Evolutionary conservation across 176 grass and related monocot species (phyloP), one percentile per base, ranked within the genome.

Genomic region (Triticum dicoccoides): DNA sequence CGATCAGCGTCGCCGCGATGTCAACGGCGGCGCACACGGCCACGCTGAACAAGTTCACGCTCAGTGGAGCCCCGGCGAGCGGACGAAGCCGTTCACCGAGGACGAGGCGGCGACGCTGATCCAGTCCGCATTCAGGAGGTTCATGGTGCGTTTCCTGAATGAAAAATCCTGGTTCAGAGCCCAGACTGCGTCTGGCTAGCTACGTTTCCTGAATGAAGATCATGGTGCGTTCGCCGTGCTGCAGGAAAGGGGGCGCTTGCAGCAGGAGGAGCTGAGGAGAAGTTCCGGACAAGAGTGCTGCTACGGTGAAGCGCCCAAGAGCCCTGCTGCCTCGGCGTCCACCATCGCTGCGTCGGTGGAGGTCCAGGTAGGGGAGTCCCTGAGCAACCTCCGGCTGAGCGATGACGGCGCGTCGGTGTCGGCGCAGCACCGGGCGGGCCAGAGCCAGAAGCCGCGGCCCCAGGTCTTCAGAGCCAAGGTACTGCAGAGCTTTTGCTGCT

Each of bases 401-500:
- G 88, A 96, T 15, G 89, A 90, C 14, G 95, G 86, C 69, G 33
- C 78, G 41, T 77, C 90, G 47, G 90, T 76, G 61, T 86, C 89
- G 59, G 91, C 70, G 72, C 93, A 89, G 80, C 82, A 91, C 77
- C 83, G 79, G 58, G 37, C 78, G 2, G 85, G 88, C 74, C 88
- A 89, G 15, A 93, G 70, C 74, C 88, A 89, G 20, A 93, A 79
- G 81, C 33, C 82, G 63, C 86, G 86, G 70, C 34, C 87, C 6
- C 84, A 88, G 24, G 82, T 86, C 11, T 92, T 88, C 86, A 86
- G 87, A 56, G 90, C 79, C 76, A 96, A 94, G 95, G 95, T 95
- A 92, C 74, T 14, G 47, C 41, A 64, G 37, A 20, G 15, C 61
- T 52, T 17, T 52, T 44, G 27, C 29, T 3, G 6, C 20, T 20